A percentile compares a stretch with the other conserved stretches of the same genome.
phyloP scores from a whole-genome alignment of 2,329 filamentous ascomycete species.

The Aspergillus vadensis region DNA sequence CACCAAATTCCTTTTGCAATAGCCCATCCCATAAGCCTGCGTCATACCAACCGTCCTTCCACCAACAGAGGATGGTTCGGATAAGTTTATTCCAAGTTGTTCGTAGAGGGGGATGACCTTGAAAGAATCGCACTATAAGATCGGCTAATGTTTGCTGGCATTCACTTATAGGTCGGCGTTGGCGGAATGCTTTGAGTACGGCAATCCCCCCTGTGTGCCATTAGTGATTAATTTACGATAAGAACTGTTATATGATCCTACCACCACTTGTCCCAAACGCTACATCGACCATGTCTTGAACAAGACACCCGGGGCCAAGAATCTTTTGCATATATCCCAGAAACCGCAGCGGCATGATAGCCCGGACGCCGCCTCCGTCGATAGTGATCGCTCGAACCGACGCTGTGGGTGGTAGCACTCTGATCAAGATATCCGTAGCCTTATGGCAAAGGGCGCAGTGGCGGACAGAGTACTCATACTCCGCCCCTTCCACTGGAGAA shows the following conservation, averaged over 20 bases:
- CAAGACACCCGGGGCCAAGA: not conserved
- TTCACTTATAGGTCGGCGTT: not conserved
- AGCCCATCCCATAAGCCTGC: not conserved
- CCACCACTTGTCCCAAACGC: not conserved
- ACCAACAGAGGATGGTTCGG: not conserved
- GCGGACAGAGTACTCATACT: not conserved
- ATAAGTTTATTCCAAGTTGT: not conserved
- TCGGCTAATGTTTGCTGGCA: not conserved
- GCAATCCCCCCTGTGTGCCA: not conserved
- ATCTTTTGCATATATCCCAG: not conserved
- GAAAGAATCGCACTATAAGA: not conserved
- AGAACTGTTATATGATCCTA: not conserved
- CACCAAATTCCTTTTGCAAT: not conserved
- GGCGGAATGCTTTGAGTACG: not conserved
- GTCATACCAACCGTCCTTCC: not conserved
- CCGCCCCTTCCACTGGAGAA: not conserved
- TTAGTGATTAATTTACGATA: too few species aligned
- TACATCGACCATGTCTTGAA: not conserved
- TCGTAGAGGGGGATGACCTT: not conserved
- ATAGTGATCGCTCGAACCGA: not conserved
- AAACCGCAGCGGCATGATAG: constrained; percentile 1
- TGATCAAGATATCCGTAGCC: not conserved
- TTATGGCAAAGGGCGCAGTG: not conserved
- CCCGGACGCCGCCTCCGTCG: not conserved
- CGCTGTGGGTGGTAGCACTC: not conserved